Evolutionary conservation across 2,329 filamentous ascomycete species (phyloP).

Genomic region (Seiridium cupressi): DNA sequence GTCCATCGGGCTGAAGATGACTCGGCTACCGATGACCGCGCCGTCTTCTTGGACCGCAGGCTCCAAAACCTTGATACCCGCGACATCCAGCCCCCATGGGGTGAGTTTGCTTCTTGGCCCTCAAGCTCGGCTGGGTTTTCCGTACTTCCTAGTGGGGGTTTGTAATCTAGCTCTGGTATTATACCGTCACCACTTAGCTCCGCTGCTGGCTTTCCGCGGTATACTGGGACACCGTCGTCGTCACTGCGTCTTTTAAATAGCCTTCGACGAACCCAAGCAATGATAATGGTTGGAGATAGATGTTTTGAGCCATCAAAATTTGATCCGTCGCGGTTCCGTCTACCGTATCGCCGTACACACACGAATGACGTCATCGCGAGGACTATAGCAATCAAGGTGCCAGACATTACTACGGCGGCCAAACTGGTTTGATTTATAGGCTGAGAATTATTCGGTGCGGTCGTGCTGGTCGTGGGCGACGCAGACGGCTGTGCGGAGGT

Average conservation of each 20-base stretch:
- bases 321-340: not conserved
- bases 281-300: not conserved
- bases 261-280: not conserved
- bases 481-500: not conserved
- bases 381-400: conserved; percentile 19
- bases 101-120: not conserved
- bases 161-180: not conserved
- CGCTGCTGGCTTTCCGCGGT: no score
- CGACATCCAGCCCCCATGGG: conserved; percentile 9
- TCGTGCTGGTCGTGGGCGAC: not conserved
- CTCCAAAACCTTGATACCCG: not conserved
- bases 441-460: not conserved
- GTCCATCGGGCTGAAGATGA: not conserved
- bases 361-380: conserved; percentile 11
- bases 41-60: not conserved
- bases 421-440: conserved; percentile 4
- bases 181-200: no score
- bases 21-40: not conserved
- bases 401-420: conserved; percentile 19
- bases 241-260: not conserved
- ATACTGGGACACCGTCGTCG: not conserved
- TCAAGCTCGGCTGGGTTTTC: conserved; percentile 11
- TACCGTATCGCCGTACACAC: conserved; percentile 6
- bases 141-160: not conserved
- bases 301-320: no score